Percentiles rank a stretch among this genome's conserved stretches.
These are phyloP conservation scores for Parastagonospora nodorum DNA, from an alignment of 2,329 filamentous ascomycete genomes.

Conservation along the genomic window DNA sequence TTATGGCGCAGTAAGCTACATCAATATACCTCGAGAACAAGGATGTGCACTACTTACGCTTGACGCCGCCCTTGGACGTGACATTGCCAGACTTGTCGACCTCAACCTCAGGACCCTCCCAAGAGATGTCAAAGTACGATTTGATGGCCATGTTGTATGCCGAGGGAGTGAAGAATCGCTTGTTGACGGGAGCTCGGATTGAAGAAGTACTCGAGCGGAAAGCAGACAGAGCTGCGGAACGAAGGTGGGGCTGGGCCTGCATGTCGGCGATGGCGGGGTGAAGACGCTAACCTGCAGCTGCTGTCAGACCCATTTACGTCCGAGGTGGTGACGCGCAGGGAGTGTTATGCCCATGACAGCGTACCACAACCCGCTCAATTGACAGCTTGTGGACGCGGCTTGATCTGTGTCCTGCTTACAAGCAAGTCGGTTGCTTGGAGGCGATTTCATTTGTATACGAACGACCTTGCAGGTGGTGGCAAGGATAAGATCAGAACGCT, in stretches of 20 bases:
- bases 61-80: constrained; percentile 51
- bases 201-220: constrained; percentile 37
- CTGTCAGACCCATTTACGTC: constrained; percentile 17
- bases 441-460: too few relatives aligned
- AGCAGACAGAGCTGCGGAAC: constrained; percentile 31
- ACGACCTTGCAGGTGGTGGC: too few relatives aligned
- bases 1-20: too few relatives aligned
- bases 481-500: too few relatives aligned
- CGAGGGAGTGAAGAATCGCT: constrained; percentile 65
- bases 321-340: constrained; percentile 21
- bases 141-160: constrained; percentile 76
- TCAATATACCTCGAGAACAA: too few relatives aligned
- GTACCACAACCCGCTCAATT: not conserved
- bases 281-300: constrained; percentile 13
- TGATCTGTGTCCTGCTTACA: too few relatives aligned
- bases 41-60: constrained; percentile 57
- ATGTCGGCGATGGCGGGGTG: constrained; percentile 51
- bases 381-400: too few relatives aligned
- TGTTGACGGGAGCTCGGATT: constrained; percentile 47
- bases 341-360: not conserved
- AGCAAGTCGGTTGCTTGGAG: too few relatives aligned
- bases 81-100: constrained; percentile 61
- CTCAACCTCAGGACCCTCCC: constrained; percentile 74
- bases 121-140: constrained; percentile 74
- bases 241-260: constrained; percentile 21